Evolutionary conservation across 1,139 yeast species (phyloP).

Genomic region (Pichia terricola): DNA sequence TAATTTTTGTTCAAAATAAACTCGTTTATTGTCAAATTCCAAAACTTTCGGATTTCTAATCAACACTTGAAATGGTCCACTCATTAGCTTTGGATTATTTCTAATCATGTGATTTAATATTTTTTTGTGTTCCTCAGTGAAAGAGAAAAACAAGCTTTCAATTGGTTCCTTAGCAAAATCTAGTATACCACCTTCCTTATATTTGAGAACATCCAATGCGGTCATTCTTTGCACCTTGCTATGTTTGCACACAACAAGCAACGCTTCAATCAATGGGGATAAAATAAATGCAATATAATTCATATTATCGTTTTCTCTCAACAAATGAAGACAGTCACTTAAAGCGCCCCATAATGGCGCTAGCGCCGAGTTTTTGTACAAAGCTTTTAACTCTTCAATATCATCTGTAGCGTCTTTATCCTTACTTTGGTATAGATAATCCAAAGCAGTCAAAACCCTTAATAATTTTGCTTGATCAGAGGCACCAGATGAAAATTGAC

Average conservation of each 20-base stretch:
- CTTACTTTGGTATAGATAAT: conserved; percentile 57
- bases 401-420: conserved; percentile 25
- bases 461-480: conserved; percentile 84
- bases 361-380: conserved; percentile 60
- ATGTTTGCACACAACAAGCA: conserved; percentile 93
- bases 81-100: conserved; percentile 85
- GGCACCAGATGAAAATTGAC: conserved; percentile 68
- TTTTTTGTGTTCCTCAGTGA: conserved; percentile 86
- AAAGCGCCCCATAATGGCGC: conserved; percentile 83
- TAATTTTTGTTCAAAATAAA: conserved; percentile 69
- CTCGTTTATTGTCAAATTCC: conserved; percentile 90
- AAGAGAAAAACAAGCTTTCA: conserved; percentile 72
- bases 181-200: conserved; percentile 49
- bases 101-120: conserved; percentile 88
- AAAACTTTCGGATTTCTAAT: conserved; percentile 83
- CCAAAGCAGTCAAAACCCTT: conserved; percentile 80
- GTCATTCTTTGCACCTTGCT: conserved; percentile 61
- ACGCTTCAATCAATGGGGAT: conserved; percentile 79
- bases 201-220: conserved; percentile 48
- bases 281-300: conserved; percentile 72
- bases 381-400: conserved; percentile 41
- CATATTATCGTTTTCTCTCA: conserved; percentile 40
- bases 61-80: conserved; percentile 89
- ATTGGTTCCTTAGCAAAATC: conserved; percentile 71
- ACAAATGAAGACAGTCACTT: conserved; percentile 60